Conservation (phyloP, 2,329 filamentous ascomycete genomes). For the Chrysoporthe puriensis region DNA sequence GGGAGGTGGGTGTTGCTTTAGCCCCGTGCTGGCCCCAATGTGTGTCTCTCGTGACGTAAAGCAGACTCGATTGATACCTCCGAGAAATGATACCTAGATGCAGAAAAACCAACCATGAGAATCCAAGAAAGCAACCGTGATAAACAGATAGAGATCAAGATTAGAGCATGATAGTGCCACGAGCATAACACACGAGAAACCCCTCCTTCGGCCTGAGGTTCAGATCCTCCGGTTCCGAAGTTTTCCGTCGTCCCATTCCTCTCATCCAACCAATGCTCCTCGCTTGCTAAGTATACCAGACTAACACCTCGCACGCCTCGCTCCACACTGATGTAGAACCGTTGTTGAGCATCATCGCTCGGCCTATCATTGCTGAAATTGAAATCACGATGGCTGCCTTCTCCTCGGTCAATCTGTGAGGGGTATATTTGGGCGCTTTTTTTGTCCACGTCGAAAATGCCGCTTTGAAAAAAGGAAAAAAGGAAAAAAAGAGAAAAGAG, state of each 20-base stretch:
- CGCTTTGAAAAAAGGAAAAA: background rate
- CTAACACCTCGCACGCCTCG: slow-evolving; percentile 11
- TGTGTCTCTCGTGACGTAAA: background rate
- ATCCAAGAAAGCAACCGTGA: background rate
- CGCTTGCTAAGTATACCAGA: slow-evolving; percentile 11
- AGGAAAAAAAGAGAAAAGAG: background rate
- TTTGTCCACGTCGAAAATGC: background rate
- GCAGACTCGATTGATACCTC: slow-evolving; percentile 4
- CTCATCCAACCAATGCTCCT: slow-evolving; percentile 13
- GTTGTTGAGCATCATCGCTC: background rate
- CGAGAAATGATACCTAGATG: slow-evolving; percentile 1
- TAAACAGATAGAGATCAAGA: slow-evolving; percentile 12
- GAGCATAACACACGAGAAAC: slow-evolving; percentile 17
- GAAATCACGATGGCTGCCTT: slow-evolving; percentile 10
- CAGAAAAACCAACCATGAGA: background rate
- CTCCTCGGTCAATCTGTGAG: slow-evolving; percentile 15
- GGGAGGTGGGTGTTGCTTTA: background rate
- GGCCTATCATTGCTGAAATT: background rate
- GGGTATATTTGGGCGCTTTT: slow-evolving; percentile 8
- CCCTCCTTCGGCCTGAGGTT: slow-evolving; percentile 8
- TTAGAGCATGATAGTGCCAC: background rate
- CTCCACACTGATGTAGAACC: slow-evolving; percentile 7
- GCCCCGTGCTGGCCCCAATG: background rate
- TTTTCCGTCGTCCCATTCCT: background rate
- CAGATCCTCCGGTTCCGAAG: background rate